Evolutionary conservation across 257 asterid genomes (phyloP).

Genomic region (Lantana camara): DNA sequence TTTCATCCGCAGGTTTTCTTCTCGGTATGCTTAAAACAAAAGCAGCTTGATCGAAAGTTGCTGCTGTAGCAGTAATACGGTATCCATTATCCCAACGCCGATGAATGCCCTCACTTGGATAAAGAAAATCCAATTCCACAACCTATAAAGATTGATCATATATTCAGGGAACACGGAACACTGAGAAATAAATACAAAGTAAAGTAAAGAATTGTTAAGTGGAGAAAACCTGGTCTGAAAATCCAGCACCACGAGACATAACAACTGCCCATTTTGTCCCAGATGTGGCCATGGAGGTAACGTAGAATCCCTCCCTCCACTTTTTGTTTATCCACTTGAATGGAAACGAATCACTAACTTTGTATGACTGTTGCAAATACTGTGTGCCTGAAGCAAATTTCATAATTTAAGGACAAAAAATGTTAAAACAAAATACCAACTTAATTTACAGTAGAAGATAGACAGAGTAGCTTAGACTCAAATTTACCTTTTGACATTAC

Average conservation of each 20-base stretch:
- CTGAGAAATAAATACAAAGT: not conserved
- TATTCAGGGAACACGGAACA: not conserved
- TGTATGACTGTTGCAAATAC: slow-evolving; percentile 79
- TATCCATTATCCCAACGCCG: slow-evolving; percentile 78
- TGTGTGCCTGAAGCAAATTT: slow-evolving; percentile 54
- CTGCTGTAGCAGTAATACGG: slow-evolving; percentile 83
- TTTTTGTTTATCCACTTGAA: slow-evolving; percentile 94
- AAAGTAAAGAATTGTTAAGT: not conserved
- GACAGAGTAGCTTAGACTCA: not conserved
- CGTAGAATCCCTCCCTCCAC: slow-evolving; percentile 84
- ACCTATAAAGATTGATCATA: slow-evolving; percentile 43
- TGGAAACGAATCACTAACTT: slow-evolving; percentile 86
- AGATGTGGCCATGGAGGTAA: slow-evolving; percentile 88
- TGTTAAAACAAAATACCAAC: not conserved
- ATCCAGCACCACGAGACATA: slow-evolving; percentile 87
- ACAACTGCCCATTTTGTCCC: slow-evolving; percentile 80
- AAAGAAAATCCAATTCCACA: slow-evolving; percentile 84
- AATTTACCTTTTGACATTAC: slow-evolving; percentile 84
- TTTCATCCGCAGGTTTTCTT: slow-evolving; percentile 63
- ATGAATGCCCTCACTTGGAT: slow-evolving; percentile 90
- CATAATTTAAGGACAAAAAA: slow-evolving; percentile 23
- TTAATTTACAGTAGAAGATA: not conserved
- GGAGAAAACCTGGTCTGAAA: slow-evolving; percentile 68
- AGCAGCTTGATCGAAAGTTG: slow-evolving; percentile 77
- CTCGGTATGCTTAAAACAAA: slow-evolving; percentile 70